A percentile compares a stretch with the other conserved stretches of the same genome.
These are phyloP conservation scores for Cryomyces antarcticus DNA, from an alignment of 495 filamentous ascomycete species.

Conservation along the genomic window DNA sequence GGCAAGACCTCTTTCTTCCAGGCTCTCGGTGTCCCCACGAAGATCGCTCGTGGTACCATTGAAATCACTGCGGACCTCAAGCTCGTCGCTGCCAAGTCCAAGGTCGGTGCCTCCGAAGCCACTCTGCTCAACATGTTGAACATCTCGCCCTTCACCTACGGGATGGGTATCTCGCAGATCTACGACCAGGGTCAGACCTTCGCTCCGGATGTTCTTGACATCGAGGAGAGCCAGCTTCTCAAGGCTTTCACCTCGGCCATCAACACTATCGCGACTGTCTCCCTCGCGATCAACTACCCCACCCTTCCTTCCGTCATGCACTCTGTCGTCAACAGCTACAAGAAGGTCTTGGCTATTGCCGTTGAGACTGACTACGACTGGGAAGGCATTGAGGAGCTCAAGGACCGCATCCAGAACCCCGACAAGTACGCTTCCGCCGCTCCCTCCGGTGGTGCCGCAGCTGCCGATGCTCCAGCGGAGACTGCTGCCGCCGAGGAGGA, in stretches of 20 bases:
- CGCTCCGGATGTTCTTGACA: constrained; percentile 64
- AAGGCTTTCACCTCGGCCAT: constrained; percentile 65
- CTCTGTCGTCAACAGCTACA: constrained; percentile 89
- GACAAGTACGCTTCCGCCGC: constrained; percentile 75
- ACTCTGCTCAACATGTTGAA: constrained; percentile 98
- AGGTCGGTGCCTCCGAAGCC: constrained; percentile 97
- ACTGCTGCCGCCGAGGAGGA: constrained; percentile 20
- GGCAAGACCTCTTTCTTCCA: constrained; percentile 99
- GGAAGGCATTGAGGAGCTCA: constrained; percentile 89
- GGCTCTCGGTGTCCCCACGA: constrained; percentile 99
- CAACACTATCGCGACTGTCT: constrained; percentile 70
- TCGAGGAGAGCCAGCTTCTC: constrained; percentile 80
- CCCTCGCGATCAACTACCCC: constrained; percentile 80
- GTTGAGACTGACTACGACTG: constrained; percentile 82
- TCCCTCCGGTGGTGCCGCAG: constrained; percentile 37
- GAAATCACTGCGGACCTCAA: constrained; percentile 98
- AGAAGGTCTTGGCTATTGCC: constrained; percentile 84
- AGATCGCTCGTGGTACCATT: constrained; percentile 99
- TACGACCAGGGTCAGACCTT: constrained; percentile 95
- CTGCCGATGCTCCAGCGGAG: constrained; percentile 25
- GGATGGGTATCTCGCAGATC: constrained; percentile 86
- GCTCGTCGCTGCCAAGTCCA: constrained; percentile 78
- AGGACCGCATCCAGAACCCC: constrained; percentile 97
- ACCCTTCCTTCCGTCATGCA: constrained; percentile 93
- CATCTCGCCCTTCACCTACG: constrained; percentile 99